phyloP scores from a whole-genome alignment of 352 stramenopile species.

The Hyaloperonospora arabidopsidis region DNA sequence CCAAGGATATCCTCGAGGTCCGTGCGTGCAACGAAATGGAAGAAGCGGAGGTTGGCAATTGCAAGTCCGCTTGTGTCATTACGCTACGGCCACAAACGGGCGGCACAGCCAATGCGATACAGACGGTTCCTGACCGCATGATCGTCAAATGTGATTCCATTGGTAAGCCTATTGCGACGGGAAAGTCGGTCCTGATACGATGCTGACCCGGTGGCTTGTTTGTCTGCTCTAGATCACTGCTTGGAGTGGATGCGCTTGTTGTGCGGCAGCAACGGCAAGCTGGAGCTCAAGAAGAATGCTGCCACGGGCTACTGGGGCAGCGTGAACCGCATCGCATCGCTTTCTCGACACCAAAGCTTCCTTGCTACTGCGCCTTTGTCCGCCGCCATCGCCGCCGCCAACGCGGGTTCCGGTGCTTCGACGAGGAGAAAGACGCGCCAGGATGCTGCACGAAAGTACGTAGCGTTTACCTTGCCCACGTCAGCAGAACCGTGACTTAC shows the following conservation, averaged over 20 bases:
- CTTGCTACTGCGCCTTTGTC: constrained; percentile 51
- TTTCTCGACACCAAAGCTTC: constrained; percentile 83
- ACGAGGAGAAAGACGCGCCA: constrained; percentile 60
- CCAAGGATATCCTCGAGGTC: constrained; percentile 74
- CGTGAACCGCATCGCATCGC: constrained; percentile 77
- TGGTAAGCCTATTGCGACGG: constrained; percentile 30
- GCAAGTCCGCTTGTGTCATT: constrained; percentile 56
- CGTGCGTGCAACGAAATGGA: constrained; percentile 71
- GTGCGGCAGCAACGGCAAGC: constrained; percentile 76
- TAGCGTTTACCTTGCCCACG: neutral
- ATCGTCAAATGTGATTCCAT: constrained; percentile 77
- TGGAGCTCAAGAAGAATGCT: constrained; percentile 85
- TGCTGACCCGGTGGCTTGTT: constrained; percentile 7
- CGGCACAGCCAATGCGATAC: constrained; percentile 13
- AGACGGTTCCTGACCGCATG: constrained; percentile 41
- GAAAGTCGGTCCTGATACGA: neutral
- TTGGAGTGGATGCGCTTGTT: constrained; percentile 84
- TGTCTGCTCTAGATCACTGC: constrained; percentile 52
- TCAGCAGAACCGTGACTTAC: constrained; percentile 4
- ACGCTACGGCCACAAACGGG: constrained; percentile 25
- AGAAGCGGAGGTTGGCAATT: constrained; percentile 47
- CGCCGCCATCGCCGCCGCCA: constrained; percentile 29
- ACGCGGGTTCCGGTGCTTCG: constrained; percentile 15
- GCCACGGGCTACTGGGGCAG: constrained; percentile 78
- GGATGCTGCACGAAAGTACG: constrained; percentile 71